Evolutionary conservation across 768 basidiomycete species (phyloP), one percentile per base, ranked within the genome.

Genomic region (Rhizopogon sp.): DNA sequence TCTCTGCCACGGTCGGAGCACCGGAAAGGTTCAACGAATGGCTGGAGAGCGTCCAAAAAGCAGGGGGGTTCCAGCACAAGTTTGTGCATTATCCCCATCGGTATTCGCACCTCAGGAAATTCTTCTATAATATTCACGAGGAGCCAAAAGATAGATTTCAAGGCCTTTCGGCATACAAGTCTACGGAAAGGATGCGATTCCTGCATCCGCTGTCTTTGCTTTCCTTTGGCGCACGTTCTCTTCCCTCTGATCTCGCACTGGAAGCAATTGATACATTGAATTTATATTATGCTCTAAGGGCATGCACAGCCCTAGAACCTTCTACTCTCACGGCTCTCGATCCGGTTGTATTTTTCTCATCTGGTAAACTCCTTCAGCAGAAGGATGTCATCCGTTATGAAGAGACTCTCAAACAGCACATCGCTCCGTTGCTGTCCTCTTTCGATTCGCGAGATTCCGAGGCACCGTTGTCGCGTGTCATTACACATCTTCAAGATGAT

Each of bases 51-150:
- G 80, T 89, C 14, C 86, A 89, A 65, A 62, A 66, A 50, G 75
- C 79, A 0, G 81, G 84, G 51, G 79, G 81, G 0, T 83, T 79
- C 67, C 67, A 79, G 29, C 81, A 88, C 64, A 73, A 71, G 2
- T 81, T 83, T 62, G 77, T 89, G 41, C 66, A 82, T 52, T 83
- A 87, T 64, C 80, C 78, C 1, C 81, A 88, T 66, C 80, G 87
- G 10, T 89, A 87, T 64, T 88, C 85, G 3, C 85, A 88, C 59
- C 76, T 89, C 2, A 79, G 88, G 43, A 89, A 89, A 64, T 87
- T 79, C 63, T 75, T 70, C 55, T 89, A 87, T 60, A 64, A 72
- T 37, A 65, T 76, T 1, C 56, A 70, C 28, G 55, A 62, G 20
- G 16, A 52, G 39, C 62, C 62, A 1, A 20, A 44, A 17, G 14